Conservation (phyloP, 2,329 filamentous ascomycete species). For the Dothidotthia symphoricarpi region DNA sequence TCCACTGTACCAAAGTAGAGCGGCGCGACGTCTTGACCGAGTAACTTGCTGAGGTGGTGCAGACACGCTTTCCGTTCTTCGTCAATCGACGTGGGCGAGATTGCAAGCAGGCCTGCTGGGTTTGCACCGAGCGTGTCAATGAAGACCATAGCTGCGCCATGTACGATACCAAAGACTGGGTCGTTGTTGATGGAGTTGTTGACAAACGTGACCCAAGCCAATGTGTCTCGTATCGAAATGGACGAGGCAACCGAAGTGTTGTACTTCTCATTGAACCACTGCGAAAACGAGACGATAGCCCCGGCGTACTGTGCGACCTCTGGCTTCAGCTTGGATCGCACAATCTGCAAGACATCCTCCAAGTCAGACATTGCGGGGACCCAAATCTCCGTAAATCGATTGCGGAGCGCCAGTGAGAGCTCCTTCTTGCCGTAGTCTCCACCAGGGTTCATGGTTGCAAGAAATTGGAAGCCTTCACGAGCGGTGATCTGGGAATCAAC, state of each 20-base stretch:
- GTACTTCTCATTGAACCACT: slow-evolving; percentile 84
- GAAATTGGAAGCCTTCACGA: slow-evolving; percentile 81
- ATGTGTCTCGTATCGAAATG: slow-evolving; percentile 87
- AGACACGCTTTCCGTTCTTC: slow-evolving; percentile 73
- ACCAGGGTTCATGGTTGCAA: slow-evolving; percentile 98
- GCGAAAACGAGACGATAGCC: slow-evolving; percentile 79
- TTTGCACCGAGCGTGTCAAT: slow-evolving; percentile 95
- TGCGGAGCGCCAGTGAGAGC: slow-evolving; percentile 87
- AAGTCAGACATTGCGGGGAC: slow-evolving; percentile 82
- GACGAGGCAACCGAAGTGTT: slow-evolving; percentile 72
- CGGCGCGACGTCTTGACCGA: slow-evolving; percentile 60
- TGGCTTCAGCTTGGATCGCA: slow-evolving; percentile 68
- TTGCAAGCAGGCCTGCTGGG: slow-evolving; percentile 79
- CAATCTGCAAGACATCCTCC: slow-evolving; percentile 84
- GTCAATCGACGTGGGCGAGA: slow-evolving; percentile 66
- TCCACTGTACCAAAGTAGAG: slow-evolving; percentile 65
- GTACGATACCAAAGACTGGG: slow-evolving; percentile 58
- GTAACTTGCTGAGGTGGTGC: slow-evolving; percentile 65
- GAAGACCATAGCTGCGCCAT: slow-evolving; percentile 93
- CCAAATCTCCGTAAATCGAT: slow-evolving; percentile 99
- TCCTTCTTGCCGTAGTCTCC: slow-evolving; percentile 98
- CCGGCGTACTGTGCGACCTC: slow-evolving; percentile 59
- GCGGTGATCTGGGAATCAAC: slow-evolving; percentile 78
- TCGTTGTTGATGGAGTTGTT: slow-evolving; percentile 61
- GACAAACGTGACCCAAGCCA: slow-evolving; percentile 92